Conservation (phyloP, 2,329 filamentous ascomycete genomes). For the Arthrinium puccinioides region DNA sequence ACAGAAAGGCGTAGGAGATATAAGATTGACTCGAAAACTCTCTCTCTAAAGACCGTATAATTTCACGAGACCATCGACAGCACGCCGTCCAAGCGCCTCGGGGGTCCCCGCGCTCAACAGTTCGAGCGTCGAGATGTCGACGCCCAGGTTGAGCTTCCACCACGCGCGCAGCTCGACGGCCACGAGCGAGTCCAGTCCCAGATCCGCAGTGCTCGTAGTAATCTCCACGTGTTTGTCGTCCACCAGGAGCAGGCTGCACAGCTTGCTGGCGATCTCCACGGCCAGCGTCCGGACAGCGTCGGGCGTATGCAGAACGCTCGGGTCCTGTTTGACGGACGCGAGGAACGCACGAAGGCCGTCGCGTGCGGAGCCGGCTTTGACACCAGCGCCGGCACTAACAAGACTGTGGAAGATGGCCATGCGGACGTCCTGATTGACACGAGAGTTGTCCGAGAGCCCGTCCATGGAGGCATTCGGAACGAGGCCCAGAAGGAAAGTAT, state of each 20-base stretch:
- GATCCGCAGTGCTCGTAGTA: constrained; percentile 9
- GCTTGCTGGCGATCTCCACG: background rate
- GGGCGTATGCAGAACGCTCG: background rate
- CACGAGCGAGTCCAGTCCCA: constrained; percentile 24
- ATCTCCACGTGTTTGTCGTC: constrained; percentile 13
- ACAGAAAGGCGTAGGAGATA: too few relatives aligned
- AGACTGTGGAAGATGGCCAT: background rate
- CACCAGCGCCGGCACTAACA: background rate
- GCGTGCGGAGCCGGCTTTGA: too few relatives aligned
- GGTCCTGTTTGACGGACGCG: background rate
- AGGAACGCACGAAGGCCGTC: background rate
- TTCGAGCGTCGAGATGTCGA: constrained; percentile 13
- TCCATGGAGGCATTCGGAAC: too few relatives aligned
- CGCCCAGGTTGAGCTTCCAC: constrained; percentile 21
- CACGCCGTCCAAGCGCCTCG: background rate
- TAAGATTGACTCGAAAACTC: too few relatives aligned
- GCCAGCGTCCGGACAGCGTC: background rate
- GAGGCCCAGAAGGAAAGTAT: too few relatives aligned
- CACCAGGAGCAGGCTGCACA: constrained; percentile 5
- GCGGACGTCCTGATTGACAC: background rate
- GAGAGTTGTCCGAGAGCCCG: too few relatives aligned
- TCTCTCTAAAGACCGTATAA: too few relatives aligned
- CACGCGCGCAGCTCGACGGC: constrained; percentile 23
- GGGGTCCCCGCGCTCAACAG: constrained; percentile 1
- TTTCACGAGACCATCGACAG: background rate